Evolutionary conservation across 208 protist genomes (phyloP).

Genomic region (Herpetomonas samuelpessoai): DNA sequence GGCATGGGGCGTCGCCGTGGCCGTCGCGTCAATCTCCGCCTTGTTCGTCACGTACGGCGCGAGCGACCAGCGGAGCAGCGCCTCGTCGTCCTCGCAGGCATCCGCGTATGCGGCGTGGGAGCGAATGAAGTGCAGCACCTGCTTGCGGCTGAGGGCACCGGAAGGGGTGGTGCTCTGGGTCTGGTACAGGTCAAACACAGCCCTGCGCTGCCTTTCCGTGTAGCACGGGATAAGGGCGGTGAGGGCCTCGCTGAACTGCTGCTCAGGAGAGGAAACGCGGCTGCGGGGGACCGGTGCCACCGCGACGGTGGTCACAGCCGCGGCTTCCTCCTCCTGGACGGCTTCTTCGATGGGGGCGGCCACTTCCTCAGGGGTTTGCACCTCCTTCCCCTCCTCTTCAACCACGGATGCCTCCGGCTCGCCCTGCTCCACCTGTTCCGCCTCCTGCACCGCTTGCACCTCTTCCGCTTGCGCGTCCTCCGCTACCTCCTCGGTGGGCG

Average conservation of each 20-base stretch:
- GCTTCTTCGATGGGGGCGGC: too few species aligned
- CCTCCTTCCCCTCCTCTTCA: too few species aligned
- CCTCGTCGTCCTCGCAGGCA: conserved; percentile 17
- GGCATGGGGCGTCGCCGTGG: background rate
- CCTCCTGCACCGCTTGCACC: too few species aligned
- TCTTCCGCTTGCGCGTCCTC: too few species aligned
- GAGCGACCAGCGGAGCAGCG: conserved; percentile 20
- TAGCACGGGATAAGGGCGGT: conserved; percentile 28
- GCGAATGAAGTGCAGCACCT: conserved; percentile 38
- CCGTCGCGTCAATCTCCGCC: background rate
- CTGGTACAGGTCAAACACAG: conserved; percentile 30
- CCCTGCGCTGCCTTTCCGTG: conserved; percentile 17
- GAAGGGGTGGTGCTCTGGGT: conserved; percentile 7
- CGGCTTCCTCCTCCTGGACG: too few species aligned
- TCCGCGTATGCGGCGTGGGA: conserved; percentile 28
- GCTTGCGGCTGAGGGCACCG: conserved; percentile 21
- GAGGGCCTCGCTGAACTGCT: background rate
- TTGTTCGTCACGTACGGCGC: conserved; percentile 14
- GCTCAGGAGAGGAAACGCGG: too few species aligned
- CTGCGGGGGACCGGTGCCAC: too few species aligned
- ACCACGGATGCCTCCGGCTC: too few species aligned
- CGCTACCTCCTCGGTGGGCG: too few species aligned
- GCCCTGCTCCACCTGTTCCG: too few species aligned
- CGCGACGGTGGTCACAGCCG: too few species aligned
- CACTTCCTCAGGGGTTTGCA: too few species aligned